phyloP scores from a whole-genome alignment of 1,139 yeast species.

The Meyerozyma elateridarum region DNA sequence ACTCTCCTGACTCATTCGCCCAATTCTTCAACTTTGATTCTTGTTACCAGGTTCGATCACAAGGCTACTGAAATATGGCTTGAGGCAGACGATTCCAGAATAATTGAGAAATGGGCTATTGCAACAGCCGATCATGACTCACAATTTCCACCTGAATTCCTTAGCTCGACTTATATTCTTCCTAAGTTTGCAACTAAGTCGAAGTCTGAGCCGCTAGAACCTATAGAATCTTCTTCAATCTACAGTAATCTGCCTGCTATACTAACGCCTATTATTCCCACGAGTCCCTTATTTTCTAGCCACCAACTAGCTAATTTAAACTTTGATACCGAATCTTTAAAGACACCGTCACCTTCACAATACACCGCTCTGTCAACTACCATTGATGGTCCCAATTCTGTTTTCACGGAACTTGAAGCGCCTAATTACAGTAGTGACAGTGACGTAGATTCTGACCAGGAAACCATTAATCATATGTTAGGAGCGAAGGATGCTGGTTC shows the following conservation, averaged over 20 bases:
- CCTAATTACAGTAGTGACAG: not conserved
- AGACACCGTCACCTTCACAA: too few relatives aligned
- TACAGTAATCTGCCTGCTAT: too few relatives aligned
- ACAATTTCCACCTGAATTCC: slow-evolving; percentile 29
- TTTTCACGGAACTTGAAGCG: not conserved
- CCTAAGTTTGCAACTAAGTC: too few relatives aligned
- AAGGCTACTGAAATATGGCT: slow-evolving; percentile 13
- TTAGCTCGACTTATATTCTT: slow-evolving; percentile 33
- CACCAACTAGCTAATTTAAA: too few relatives aligned
- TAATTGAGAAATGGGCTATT: slow-evolving; percentile 44
- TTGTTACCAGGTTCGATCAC: slow-evolving; percentile 3
- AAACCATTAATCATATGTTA: slow-evolving; percentile 3
- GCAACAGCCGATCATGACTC: slow-evolving; percentile 33
- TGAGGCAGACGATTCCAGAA: slow-evolving; percentile 20
- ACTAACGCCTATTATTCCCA: too few relatives aligned
- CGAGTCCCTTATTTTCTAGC: too few relatives aligned
- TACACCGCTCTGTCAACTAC: too few relatives aligned
- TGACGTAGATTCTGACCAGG: slow-evolving; percentile 10
- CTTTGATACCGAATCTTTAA: too few relatives aligned
- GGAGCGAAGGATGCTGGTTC: not conserved
- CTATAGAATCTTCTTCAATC: too few relatives aligned
- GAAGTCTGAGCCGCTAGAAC: too few relatives aligned
- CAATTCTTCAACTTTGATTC: slow-evolving; percentile 16
- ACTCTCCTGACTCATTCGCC: too few relatives aligned
- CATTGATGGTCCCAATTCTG: too few relatives aligned